phyloP scores from a whole-genome alignment of 106 monocot species.

The Phalaenopsis aphrodite region DNA sequence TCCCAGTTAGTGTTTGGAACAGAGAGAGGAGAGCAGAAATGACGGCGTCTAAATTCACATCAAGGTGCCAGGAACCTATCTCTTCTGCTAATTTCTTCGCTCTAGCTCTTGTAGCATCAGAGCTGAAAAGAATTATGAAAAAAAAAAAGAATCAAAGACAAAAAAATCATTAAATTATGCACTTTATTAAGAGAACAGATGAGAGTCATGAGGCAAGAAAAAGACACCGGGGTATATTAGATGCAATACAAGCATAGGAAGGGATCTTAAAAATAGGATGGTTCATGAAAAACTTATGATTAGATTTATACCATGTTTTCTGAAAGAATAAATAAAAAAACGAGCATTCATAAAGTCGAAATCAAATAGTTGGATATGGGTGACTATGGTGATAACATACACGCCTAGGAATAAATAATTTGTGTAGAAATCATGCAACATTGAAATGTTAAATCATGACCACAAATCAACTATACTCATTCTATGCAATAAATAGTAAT shows the following conservation, averaged over 20 bases:
- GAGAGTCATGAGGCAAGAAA: not conserved
- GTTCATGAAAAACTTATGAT: not conserved
- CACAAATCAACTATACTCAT: no score
- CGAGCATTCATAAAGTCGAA: no score
- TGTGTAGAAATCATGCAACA: no score
- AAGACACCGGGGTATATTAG: not conserved
- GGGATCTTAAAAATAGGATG: not conserved
- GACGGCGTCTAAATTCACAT: conserved; percentile 70
- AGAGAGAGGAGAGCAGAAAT: conserved; percentile 73
- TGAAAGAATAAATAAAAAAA: no score
- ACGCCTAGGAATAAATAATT: no score
- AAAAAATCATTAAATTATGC: not conserved
- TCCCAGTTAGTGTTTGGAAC: conserved; percentile 76
- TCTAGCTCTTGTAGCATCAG: conserved; percentile 71
- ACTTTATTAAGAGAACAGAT: not conserved
- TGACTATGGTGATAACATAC: no score
- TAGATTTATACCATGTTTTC: not conserved
- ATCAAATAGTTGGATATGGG: no score
- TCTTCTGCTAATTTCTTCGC: conserved; percentile 86
- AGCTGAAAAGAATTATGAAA: conserved; percentile 33
- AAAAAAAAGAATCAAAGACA: not conserved
- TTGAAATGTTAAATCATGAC: no score
- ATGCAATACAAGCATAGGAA: not conserved
- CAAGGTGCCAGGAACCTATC: conserved; percentile 87
- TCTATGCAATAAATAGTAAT: not conserved